Evolutionary conservation across 2,329 filamentous ascomycete species (phyloP), one percentile per base, ranked within the genome.

Genomic region (Xylaria sp.): DNA sequence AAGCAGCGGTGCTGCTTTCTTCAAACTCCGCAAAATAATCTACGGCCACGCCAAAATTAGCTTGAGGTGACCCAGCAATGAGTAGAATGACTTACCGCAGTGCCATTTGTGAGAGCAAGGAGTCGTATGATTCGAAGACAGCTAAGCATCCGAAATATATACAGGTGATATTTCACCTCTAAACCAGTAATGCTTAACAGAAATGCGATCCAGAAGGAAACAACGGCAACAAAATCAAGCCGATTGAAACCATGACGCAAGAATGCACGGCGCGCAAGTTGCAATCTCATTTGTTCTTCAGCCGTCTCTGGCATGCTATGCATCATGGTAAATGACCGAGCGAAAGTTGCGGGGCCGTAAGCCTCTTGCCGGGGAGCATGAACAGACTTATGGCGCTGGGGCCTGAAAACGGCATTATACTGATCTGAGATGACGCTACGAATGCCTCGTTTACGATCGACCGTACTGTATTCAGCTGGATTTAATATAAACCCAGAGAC

Each of bases 181-280:
- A 94, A 78, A 0, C 91, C 90, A 12, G 87, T 86, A 21, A 94
- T 81, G 37, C 89, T 88, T 60, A 99, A 84, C 12, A 88, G 79
- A 75, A 98, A 96, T 1, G 93, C 91, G 66, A 97, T 91, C 96
- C 96, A 99, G 80, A 94, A 99, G 0, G 95, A 92, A n/a, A 96
- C 85, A 8, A 99, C 92, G 1, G 96, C 97, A 62, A 99, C 84
- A 79, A 98, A 98, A 79, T 99, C 96, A 12, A 98, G 86, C 61
- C 96, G 89, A 78, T 98, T 98, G 82, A 99, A 99, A 0, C 93
- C 94, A 80, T 99, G 96, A 18, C 96, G 90, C 64, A 99, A 83
- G 79, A 98, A 98, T 1, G 96, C 97, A 70, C 96, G 89, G 62
- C 96, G 91, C 18, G 97, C 95, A 63, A 99, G 86, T 72, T 97